Evolutionary conservation across 1,139 yeast genomes (phyloP), one percentile per base, ranked within the genome.

Genomic region (Saccharomyces pastorianus): DNA sequence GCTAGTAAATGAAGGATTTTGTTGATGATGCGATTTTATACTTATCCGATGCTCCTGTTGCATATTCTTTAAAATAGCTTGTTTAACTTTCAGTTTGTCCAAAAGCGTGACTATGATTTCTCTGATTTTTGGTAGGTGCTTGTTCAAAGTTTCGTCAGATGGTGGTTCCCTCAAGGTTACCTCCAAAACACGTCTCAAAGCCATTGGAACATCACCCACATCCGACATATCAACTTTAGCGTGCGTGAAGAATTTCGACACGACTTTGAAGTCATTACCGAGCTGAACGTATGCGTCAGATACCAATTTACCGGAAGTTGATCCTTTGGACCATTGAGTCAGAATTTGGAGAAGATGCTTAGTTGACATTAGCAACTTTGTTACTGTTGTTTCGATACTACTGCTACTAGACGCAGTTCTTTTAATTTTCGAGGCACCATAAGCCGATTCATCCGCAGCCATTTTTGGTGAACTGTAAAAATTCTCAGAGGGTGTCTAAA

Each of bases 211-310:
- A 62, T 88, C 91, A 1, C 90, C 88, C 25, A 88, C 70, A 62
- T 85, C 93, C 7, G 80, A 67, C 49, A 83, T 84, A 58, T 84
- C 87, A 2, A 88, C 80, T 0, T 90, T 90, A 1, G 86, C 83
- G 48, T 76, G 76, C 13, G 80, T 72, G 65, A 88, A 87, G 2
- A 89, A 85, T 58, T 89, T 79, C 20, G 93, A 83, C 0, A 96
- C 90, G 2, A 88, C 82, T 62, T 95, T 84, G 73, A 90, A 95
- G 70, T 93, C 97, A 67, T 93, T 93, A 0, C 99, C 99, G 41
- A 95, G 77, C 60, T 83, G 85, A 13, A 95, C 99, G 67, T 90
- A 95, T 5, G 93, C 88, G 66, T 90, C 91, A 2, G 96, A 88
- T 2, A 95, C 97, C 60, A 82, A 89, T 56, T 82, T 82, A 54